phyloP scores from a whole-genome alignment of 2,329 filamentous ascomycete genomes.

The Pseudogymnoascus sp. region DNA sequence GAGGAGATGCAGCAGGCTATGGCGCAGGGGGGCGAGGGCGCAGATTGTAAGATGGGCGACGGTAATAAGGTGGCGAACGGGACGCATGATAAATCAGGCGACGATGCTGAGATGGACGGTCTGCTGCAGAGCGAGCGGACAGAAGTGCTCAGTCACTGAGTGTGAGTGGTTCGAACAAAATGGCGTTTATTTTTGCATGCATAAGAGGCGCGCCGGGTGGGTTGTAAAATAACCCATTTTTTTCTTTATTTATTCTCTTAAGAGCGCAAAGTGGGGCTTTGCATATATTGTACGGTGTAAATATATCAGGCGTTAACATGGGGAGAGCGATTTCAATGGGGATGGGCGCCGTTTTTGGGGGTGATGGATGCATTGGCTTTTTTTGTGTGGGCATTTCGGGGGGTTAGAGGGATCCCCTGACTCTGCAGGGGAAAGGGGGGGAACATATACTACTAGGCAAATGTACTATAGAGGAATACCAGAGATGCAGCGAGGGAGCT shows the following conservation, averaged over 20 bases:
- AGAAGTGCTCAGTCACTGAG: not conserved
- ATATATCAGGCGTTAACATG: slow-evolving; percentile 6
- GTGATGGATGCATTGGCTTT: not conserved
- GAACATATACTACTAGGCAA: not conserved
- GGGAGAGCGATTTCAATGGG: not conserved
- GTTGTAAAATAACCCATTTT: not conserved
- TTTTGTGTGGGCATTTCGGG: not conserved
- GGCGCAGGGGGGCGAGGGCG: not conserved
- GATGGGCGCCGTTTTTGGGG: not conserved
- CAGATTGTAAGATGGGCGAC: not conserved
- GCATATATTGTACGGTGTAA: slow-evolving; percentile 8
- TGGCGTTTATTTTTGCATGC: not conserved
- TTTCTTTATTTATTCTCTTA: not conserved
- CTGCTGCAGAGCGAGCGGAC: not conserved
- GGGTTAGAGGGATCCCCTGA: not conserved
- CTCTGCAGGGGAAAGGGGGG: not conserved
- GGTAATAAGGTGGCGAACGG: not conserved
- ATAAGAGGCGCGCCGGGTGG: not conserved
- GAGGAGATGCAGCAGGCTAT: slow-evolving; percentile 4
- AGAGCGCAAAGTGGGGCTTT: slow-evolving; percentile 3
- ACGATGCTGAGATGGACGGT: not conserved
- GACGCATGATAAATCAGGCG: not conserved
- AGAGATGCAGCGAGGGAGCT: not conserved
- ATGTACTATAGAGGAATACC: slow-evolving; percentile 5
- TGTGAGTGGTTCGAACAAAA: not conserved